These are phyloP conservation scores for Aspergillus sclerotialis DNA, from an alignment of 2,329 filamentous ascomycete species.

Conservation along the genomic window DNA sequence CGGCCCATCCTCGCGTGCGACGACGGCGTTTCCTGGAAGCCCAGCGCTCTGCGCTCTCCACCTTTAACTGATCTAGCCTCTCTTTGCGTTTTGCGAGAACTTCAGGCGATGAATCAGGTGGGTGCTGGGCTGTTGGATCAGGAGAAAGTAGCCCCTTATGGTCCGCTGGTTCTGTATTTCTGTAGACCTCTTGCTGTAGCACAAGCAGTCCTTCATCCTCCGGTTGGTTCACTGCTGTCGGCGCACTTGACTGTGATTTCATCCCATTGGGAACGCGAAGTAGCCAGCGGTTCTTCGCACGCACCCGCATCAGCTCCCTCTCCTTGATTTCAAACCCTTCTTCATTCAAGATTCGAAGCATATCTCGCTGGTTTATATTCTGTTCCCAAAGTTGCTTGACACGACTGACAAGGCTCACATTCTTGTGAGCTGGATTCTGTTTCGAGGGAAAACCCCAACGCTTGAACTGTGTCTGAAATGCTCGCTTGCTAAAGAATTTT, in stretches of 20 bases:
- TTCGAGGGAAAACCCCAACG: constrained; percentile 74
- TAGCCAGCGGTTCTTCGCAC: constrained; percentile 62
- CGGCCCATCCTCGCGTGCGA: constrained; percentile 61
- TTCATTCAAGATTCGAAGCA: constrained; percentile 61
- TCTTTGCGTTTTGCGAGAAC: constrained; percentile 48
- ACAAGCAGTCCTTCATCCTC: constrained; percentile 33
- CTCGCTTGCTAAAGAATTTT: constrained; percentile 52
- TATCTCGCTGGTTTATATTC: constrained; percentile 66
- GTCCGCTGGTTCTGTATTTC: constrained; percentile 21
- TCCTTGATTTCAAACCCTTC: constrained; percentile 70
- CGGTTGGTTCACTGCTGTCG: constrained; percentile 16
- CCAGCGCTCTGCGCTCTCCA: constrained; percentile 57
- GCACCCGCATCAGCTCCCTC: constrained; percentile 62
- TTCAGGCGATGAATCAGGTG: constrained; percentile 37
- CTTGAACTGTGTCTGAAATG: constrained; percentile 69
- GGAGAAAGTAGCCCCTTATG: constrained; percentile 18
- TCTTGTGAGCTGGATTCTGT: constrained; percentile 64
- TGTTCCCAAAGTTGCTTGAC: constrained; percentile 71
- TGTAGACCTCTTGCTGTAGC: constrained; percentile 34
- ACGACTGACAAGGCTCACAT: constrained; percentile 58
- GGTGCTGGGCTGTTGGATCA: constrained; percentile 12
- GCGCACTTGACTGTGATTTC: constrained; percentile 34
- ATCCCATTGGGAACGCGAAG: constrained; percentile 57
- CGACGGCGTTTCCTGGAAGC: constrained; percentile 59
- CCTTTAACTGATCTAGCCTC: constrained; percentile 48